A percentile compares a stretch with the other conserved stretches of the same genome.
phyloP scores from a whole-genome alignment of 192 early-diverging fungal genomes.

The Backusella psychrophila region DNA sequence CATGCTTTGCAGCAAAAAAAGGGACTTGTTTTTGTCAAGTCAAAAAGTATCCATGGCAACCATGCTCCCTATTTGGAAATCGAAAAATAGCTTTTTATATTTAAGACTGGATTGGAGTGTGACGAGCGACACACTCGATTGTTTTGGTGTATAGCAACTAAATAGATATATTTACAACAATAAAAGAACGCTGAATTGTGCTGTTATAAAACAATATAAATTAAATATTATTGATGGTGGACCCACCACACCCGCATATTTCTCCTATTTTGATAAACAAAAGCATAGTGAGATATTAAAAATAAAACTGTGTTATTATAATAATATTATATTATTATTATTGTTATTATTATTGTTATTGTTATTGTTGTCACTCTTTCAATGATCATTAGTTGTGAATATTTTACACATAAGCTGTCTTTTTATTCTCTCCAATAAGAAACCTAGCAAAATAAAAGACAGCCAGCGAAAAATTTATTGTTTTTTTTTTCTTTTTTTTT shows the following conservation, averaged over 20 bases:
- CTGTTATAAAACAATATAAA: background rate
- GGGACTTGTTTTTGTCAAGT: too few relatives aligned
- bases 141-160: too few relatives aligned
- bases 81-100: too few relatives aligned
- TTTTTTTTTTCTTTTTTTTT: background rate
- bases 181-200: background rate
- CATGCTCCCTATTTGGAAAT: too few relatives aligned
- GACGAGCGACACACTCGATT: too few relatives aligned
- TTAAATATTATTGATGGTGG: background rate
- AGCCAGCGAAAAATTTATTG: background rate
- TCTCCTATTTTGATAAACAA: background rate
- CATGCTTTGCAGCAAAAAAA: too few relatives aligned
- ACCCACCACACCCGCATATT: background rate
- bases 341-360: background rate
- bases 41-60: too few relatives aligned
- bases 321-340: too few relatives aligned
- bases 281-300: background rate
- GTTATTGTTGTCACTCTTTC: background rate
- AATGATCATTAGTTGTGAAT: background rate
- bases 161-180: too few relatives aligned
- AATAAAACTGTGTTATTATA: background rate
- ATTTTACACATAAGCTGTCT: background rate
- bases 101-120: too few relatives aligned
- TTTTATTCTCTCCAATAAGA: background rate
- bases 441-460: background rate